Conservation (phyloP, 1,139 yeast genomes). For the Scheffersomyces insectosa region DNA sequence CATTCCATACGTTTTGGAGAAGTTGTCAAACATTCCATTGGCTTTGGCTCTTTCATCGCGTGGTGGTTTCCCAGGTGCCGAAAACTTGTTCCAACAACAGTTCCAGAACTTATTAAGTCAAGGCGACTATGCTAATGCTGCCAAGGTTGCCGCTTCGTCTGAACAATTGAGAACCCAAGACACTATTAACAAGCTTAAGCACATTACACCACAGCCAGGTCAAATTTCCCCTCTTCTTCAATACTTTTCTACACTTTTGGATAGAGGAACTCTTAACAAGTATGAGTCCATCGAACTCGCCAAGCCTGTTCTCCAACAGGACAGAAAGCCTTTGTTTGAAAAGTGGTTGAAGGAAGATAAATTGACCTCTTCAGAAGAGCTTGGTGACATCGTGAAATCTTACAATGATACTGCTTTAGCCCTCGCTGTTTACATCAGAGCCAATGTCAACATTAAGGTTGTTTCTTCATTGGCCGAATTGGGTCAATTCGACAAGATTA, state of each 20-base stretch:
- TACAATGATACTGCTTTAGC: conserved; percentile 79
- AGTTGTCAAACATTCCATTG: conserved; percentile 80
- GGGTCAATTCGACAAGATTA: conserved; percentile 93
- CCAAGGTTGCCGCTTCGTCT: conserved; percentile 95
- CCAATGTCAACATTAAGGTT: conserved; percentile 85
- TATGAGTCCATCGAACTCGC: conserved; percentile 95
- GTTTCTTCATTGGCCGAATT: conserved; percentile 91
- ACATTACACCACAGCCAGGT: conserved; percentile 93
- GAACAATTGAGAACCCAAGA: conserved; percentile 93
- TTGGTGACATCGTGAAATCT: conserved; percentile 94
- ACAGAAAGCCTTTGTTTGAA: conserved; percentile 89
- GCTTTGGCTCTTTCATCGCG: conserved; percentile 90
- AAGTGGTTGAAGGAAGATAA: conserved; percentile 97
- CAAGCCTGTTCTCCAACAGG: conserved; percentile 93
- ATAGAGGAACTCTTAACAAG: conserved; percentile 89
- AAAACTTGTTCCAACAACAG: conserved; percentile 85
- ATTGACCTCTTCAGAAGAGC: conserved; percentile 89
- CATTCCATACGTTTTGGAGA: conserved; percentile 86
- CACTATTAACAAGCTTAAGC: conserved; percentile 89
- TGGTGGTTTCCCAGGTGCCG: conserved; percentile 98
- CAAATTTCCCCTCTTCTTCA: conserved; percentile 92
- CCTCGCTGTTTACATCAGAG: conserved; percentile 85
- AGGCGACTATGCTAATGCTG: conserved; percentile 91
- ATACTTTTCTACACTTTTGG: conserved; percentile 88
- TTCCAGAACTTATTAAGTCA: conserved; percentile 80